Percentiles rank a stretch among this genome's conserved stretches.
Evolutionary conservation across 805 yeast species (phyloP).

Genomic region (Wickerhamia fluorescens): DNA sequence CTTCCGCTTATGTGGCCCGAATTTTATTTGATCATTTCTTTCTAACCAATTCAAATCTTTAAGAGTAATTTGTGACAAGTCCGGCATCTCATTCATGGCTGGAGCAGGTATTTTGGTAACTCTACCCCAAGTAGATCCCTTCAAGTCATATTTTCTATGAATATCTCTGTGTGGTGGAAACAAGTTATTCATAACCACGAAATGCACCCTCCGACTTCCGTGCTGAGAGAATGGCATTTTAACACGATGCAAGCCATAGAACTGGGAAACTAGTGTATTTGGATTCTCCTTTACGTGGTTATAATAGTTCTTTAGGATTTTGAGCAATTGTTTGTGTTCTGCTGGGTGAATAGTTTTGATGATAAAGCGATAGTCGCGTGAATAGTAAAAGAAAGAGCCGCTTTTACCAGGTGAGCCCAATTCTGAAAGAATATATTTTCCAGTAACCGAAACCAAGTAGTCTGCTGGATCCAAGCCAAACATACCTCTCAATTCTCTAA

Average conservation of each 20-base stretch:
- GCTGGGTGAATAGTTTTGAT: slow-evolving; percentile 93
- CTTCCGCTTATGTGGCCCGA: slow-evolving; percentile 66
- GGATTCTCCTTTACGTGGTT: slow-evolving; percentile 78
- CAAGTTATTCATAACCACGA: slow-evolving; percentile 92
- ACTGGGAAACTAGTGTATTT: slow-evolving; percentile 85
- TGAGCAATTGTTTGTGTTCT: slow-evolving; percentile 80
- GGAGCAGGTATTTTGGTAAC: slow-evolving; percentile 35
- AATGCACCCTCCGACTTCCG: slow-evolving; percentile 69
- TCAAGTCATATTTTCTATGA: slow-evolving; percentile 80
- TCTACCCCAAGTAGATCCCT: slow-evolving; percentile 88
- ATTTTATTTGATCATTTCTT: slow-evolving; percentile 50
- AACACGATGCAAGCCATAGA: slow-evolving; percentile 90
- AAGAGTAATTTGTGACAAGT: slow-evolving; percentile 41
- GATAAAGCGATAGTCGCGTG: slow-evolving; percentile 87
- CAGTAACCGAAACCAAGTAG: slow-evolving; percentile 84
- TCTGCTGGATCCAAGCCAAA: slow-evolving; percentile 96
- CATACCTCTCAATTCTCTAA: slow-evolving; percentile 68
- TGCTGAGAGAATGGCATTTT: slow-evolving; percentile 71
- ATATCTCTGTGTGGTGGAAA: slow-evolving; percentile 91
- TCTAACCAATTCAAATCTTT: slow-evolving; percentile 90
- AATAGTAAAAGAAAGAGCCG: slow-evolving; percentile 93
- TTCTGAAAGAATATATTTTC: slow-evolving; percentile 86
- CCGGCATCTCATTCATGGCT: no score
- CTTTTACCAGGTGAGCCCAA: slow-evolving; percentile 95
- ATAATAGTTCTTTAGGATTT: slow-evolving; percentile 68